Conservation (phyloP, 169 alveolate species). For the Plasmodium reichenowi region DNA sequence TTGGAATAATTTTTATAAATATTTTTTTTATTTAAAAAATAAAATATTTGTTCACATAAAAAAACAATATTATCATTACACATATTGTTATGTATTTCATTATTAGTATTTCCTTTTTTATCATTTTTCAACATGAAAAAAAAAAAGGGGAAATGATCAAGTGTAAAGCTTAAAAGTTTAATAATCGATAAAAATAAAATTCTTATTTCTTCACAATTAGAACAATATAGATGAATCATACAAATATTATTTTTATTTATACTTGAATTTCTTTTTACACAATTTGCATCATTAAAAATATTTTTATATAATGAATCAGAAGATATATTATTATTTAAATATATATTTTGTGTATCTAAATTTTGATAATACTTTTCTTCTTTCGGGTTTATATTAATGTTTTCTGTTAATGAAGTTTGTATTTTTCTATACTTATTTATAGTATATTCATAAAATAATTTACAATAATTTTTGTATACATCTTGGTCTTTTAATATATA, state of each 20-base stretch:
- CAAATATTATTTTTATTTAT: slow-evolving; percentile 12
- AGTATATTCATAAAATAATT: slow-evolving; percentile 48
- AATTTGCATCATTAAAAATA: background rate
- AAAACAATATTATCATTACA: slow-evolving; percentile 19
- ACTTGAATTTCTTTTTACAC: slow-evolving; percentile 4
- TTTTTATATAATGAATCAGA: too few species aligned
- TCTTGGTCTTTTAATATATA: slow-evolving; percentile 44
- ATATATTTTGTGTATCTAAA: background rate
- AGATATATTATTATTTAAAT: too few species aligned
- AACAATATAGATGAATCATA: slow-evolving; percentile 43
- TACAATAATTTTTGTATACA: slow-evolving; percentile 48
- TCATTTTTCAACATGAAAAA: background rate
- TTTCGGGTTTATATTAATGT: background rate
- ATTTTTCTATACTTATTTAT: slow-evolving; percentile 31
- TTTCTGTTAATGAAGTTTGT: too few species aligned
- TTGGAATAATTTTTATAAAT: slow-evolving; percentile 30
- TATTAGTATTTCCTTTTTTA: too few species aligned
- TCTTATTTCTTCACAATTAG: slow-evolving; percentile 53
- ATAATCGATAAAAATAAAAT: slow-evolving; percentile 48
- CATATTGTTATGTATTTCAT: background rate
- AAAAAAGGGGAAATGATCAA: slow-evolving; percentile 63
- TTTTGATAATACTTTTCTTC: slow-evolving; percentile 1
- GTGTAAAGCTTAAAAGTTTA: slow-evolving; percentile 33
- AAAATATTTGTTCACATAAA: slow-evolving; percentile 47
- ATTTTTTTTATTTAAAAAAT: slow-evolving; percentile 50